Evolutionary conservation across 2,329 filamentous ascomycete species (phyloP).

Genomic region (Escovopsis sp.): DNA sequence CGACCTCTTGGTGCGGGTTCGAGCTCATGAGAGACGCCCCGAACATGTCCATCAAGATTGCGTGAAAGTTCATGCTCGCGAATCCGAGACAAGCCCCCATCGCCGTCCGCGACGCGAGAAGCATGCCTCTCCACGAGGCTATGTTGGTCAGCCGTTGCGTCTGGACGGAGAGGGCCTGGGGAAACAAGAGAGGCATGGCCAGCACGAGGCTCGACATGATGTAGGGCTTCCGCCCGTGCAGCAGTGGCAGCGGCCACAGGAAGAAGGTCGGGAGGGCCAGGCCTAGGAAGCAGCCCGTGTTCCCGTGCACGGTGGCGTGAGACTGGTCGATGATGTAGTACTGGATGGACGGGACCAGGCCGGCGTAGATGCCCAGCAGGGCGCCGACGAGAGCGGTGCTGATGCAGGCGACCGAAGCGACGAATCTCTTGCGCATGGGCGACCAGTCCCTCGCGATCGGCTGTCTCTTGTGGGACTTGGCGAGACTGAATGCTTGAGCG

Average conservation of each 20-base stretch:
- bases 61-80: constrained; percentile 63
- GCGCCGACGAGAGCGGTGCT: constrained; percentile 59
- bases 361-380: constrained; percentile 61
- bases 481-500: constrained; percentile 35
- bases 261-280: constrained; percentile 56
- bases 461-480: constrained; percentile 41
- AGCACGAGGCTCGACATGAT: constrained; percentile 53
- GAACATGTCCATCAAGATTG: constrained; percentile 59
- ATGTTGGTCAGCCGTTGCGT: constrained; percentile 40
- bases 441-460: constrained; percentile 63
- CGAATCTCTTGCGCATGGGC: constrained; percentile 49
- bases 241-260: constrained; percentile 58
- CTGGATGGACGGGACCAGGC: constrained; percentile 65
- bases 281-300: constrained; percentile 57
- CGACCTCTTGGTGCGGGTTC: constrained; percentile 58
- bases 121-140: constrained; percentile 39
- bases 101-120: constrained; percentile 48
- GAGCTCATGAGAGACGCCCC: constrained; percentile 60
- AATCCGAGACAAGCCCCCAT: constrained; percentile 60
- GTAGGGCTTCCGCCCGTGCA: constrained; percentile 67
- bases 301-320: constrained; percentile 56
- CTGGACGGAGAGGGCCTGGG: constrained; percentile 55
- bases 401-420: constrained; percentile 54
- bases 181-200: constrained; percentile 59
- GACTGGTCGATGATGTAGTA: constrained; percentile 58